A percentile compares a stretch with the other conserved stretches of the same genome.
Evolutionary conservation across 257 asterid species (phyloP).

Genomic region (Verbascum thapsus): DNA sequence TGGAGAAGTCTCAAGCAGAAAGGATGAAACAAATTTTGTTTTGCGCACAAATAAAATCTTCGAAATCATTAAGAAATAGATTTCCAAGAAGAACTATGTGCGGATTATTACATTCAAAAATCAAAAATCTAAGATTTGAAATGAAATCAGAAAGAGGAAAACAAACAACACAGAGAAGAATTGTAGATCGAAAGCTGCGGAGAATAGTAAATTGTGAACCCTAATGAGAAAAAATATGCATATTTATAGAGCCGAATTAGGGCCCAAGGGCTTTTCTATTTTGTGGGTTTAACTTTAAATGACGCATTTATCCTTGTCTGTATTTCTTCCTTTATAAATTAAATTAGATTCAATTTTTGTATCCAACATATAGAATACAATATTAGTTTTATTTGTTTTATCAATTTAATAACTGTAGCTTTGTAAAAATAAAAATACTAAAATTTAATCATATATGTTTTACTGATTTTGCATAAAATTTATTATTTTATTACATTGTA

Average conservation of each 20-base stretch:
- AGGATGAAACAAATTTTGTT: conserved; percentile 26
- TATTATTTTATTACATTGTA: no score
- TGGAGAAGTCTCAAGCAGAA: conserved; percentile 48
- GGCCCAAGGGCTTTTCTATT: background rate
- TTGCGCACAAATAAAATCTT: conserved; percentile 52
- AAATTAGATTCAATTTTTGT: no score
- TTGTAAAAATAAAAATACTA: no score
- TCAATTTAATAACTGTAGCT: no score
- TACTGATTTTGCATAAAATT: no score
- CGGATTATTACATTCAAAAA: background rate
- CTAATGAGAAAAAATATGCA: background rate
- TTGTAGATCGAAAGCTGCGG: background rate
- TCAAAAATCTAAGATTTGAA: background rate
- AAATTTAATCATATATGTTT: no score
- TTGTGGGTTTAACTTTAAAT: no score
- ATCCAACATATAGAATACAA: no score
- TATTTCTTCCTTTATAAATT: no score
- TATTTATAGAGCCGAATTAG: background rate
- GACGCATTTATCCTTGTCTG: no score
- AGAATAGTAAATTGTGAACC: background rate
- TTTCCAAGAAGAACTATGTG: conserved; percentile 47
- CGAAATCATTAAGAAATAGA: conserved; percentile 15
- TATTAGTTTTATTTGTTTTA: no score
- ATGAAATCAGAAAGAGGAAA: background rate
- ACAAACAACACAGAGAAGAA: background rate